These are phyloP conservation scores for Anthoceros angustus DNA, from an alignment of 225 moss, liverwort and hornwort genomes.

Conservation along the genomic window DNA sequence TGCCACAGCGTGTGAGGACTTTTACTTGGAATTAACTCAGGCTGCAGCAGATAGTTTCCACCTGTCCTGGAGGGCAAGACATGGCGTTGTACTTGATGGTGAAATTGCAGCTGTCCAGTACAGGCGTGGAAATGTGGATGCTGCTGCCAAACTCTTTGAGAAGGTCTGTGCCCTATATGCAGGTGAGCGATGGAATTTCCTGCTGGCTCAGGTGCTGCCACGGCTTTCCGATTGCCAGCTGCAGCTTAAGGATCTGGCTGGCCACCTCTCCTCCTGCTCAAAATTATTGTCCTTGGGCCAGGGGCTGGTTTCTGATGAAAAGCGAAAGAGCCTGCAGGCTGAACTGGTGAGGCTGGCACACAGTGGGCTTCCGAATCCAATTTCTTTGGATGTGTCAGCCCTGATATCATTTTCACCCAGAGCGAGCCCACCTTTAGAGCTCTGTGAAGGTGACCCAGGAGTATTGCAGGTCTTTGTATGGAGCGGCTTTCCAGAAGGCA, in stretches of 20 bases:
- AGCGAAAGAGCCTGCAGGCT: constrained; percentile 50
- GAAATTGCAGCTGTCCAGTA: constrained; percentile 91
- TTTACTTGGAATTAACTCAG: constrained; percentile 88
- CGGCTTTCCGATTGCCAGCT: constrained; percentile 87
- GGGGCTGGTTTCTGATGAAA: constrained; percentile 44
- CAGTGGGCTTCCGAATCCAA: constrained; percentile 64
- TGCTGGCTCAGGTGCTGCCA: constrained; percentile 82
- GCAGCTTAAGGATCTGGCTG: constrained; percentile 80
- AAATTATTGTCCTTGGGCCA: constrained; percentile 63
- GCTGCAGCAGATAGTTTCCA: constrained; percentile 94
- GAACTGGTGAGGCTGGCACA: constrained; percentile 82
- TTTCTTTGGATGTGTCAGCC: constrained; percentile 83
- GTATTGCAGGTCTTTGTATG: constrained; percentile 75
- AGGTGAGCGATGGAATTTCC: constrained; percentile 85
- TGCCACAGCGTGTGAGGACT: constrained; percentile 70
- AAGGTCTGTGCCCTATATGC: constrained; percentile 96
- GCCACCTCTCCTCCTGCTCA: constrained; percentile 76
- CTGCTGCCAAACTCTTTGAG: constrained; percentile 45
- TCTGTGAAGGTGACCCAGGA: constrained; percentile 94
- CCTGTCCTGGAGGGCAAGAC: constrained; percentile 95
- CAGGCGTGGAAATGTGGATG: constrained; percentile 51
- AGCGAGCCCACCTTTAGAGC: constrained; percentile 74
- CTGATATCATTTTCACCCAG: constrained; percentile 84
- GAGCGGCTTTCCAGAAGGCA: constrained; percentile 77
- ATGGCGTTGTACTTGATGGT: constrained; percentile 89